phyloP scores from a whole-genome alignment of 352 stramenopile genomes.

The Thraustochytrium striatum region DNA sequence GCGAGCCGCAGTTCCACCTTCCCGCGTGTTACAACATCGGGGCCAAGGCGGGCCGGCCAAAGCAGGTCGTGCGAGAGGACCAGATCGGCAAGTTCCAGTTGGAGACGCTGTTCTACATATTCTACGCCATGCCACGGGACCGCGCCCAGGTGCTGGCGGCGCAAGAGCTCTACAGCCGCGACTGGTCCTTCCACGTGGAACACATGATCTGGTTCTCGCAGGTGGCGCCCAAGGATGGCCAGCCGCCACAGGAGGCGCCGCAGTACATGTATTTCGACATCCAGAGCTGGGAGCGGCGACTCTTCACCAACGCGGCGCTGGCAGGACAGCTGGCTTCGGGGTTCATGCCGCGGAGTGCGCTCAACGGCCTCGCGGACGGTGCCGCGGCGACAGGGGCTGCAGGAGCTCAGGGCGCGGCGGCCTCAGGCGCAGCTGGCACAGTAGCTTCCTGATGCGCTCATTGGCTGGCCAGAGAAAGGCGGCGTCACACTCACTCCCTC shows the following conservation, averaged over 20 bases:
- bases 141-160: slow-evolving; percentile 83
- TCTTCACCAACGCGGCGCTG: slow-evolving; percentile 22
- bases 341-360: slow-evolving; percentile 12
- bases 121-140: slow-evolving; percentile 97
- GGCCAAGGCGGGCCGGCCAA: not conserved
- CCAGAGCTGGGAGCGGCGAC: slow-evolving; percentile 16
- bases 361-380: too few species aligned
- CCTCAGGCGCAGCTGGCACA: too few species aligned
- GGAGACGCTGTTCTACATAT: slow-evolving; percentile 98
- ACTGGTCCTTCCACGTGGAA: slow-evolving; percentile 95
- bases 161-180: slow-evolving; percentile 79
- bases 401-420: too few species aligned
- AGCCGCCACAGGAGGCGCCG: slow-evolving; percentile 15
- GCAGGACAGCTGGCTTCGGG: not conserved
- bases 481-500: too few species aligned
- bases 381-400: too few species aligned
- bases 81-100: slow-evolving; percentile 96
- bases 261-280: slow-evolving; percentile 48
- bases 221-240: not conserved
- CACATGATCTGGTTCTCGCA: slow-evolving; percentile 91
- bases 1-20: slow-evolving; percentile 68
- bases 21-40: slow-evolving; percentile 76
- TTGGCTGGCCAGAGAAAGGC: too few species aligned
- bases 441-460: too few species aligned
- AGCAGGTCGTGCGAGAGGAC: slow-evolving; percentile 72